phyloP scores from a whole-genome alignment of 2,329 filamentous ascomycete genomes.

The Torrubiella hemipterigena region DNA sequence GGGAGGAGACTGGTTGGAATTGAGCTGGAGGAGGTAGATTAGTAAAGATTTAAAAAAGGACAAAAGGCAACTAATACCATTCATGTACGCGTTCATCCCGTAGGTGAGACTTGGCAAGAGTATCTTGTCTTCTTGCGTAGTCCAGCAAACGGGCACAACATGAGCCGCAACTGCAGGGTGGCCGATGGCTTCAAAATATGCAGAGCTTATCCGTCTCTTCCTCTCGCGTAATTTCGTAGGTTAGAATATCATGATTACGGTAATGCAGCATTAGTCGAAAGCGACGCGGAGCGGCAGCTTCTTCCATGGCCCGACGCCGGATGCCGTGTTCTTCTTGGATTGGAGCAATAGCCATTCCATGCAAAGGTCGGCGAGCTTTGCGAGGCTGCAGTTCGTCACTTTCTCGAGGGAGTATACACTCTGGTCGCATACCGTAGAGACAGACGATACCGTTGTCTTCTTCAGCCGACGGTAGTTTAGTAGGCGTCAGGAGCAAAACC shows the following conservation, averaged over 20 bases:
- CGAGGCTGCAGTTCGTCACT: slow-evolving; percentile 31
- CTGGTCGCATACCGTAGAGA: slow-evolving; percentile 38
- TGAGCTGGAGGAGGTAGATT: too few species aligned
- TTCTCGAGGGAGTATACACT: slow-evolving; percentile 35
- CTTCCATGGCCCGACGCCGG: slow-evolving; percentile 10
- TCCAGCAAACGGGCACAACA: too few species aligned
- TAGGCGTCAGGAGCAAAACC: slow-evolving; percentile 50
- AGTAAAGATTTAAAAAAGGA: too few species aligned
- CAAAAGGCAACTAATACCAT: too few species aligned
- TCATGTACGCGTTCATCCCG: too few species aligned
- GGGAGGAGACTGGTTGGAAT: too few species aligned
- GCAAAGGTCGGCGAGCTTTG: slow-evolving; percentile 38
- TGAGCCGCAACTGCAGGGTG: too few species aligned
- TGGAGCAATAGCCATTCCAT: slow-evolving; percentile 57
- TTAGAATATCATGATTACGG: slow-evolving; percentile 55
- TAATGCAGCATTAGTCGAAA: slow-evolving; percentile 65
- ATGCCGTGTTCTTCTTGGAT: slow-evolving; percentile 33
- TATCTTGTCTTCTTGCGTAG: too few species aligned
- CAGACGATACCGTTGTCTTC: slow-evolving; percentile 13
- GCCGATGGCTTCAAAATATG: slow-evolving; percentile 16
- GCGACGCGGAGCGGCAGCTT: slow-evolving; percentile 24
- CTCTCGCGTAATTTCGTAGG: slow-evolving; percentile 50
- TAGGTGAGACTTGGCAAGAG: too few species aligned
- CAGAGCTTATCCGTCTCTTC: slow-evolving; percentile 22
- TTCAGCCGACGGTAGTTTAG: slow-evolving; percentile 15